Evolutionary conservation across 2,329 filamentous ascomycete species (phyloP).

Genomic region (Scedosporium minutisporum): DNA sequence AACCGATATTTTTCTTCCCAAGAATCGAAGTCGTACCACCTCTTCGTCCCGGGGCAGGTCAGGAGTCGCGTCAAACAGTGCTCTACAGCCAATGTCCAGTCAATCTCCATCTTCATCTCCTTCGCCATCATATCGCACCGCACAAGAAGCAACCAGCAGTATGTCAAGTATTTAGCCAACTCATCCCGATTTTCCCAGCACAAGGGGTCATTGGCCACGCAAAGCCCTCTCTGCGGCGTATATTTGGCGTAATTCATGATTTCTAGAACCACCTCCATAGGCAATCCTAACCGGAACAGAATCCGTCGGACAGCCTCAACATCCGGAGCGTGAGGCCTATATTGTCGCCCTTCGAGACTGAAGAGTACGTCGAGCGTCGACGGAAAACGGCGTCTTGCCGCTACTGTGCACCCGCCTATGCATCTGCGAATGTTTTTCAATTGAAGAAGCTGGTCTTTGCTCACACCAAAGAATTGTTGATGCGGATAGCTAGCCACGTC

Average conservation of each 20-base stretch:
- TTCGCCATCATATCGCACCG: constrained; percentile 16
- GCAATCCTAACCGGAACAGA: constrained; percentile 9
- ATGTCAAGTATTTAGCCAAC: constrained; percentile 16
- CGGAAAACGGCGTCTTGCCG: background rate
- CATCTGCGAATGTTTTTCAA: background rate
- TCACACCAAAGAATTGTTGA: constrained; percentile 13
- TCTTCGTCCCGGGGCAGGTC: no score
- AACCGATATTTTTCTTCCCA: no score
- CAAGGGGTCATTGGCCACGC: constrained; percentile 12
- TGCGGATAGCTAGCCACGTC: constrained; percentile 11
- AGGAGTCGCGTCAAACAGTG: no score
- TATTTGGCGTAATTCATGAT: constrained; percentile 11
- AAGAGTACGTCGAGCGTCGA: background rate
- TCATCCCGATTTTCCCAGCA: constrained; percentile 13
- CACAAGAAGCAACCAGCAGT: constrained; percentile 18
- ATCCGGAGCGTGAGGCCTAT: constrained; percentile 1
- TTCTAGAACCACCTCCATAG: constrained; percentile 10
- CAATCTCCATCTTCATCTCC: constrained; percentile 10
- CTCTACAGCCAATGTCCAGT: no score
- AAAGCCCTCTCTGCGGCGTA: constrained; percentile 5
- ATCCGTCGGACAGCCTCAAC: constrained; percentile 6
- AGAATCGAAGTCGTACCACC: no score
- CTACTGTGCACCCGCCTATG: background rate
- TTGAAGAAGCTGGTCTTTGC: constrained; percentile 4
- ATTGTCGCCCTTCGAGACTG: background rate